Percentiles rank a stretch among this genome's conserved stretches.
phyloP scores from a whole-genome alignment of 1,284 basidiomycete genomes.

The Leccinum griseonigrum region DNA sequence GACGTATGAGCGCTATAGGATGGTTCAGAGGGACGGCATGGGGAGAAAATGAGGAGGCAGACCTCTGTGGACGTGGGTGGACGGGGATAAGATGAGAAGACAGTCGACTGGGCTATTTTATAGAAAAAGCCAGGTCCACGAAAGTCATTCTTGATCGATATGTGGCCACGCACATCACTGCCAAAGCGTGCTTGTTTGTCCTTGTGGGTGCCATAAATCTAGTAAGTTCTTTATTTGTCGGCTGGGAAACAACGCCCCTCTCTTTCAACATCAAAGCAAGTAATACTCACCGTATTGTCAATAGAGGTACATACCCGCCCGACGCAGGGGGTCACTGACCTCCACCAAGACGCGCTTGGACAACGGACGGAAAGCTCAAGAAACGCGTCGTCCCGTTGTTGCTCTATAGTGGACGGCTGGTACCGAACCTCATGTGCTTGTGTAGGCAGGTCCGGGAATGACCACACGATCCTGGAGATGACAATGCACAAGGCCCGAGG shows the following conservation, averaged over 20 bases:
- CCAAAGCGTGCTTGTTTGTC: conserved; percentile 42
- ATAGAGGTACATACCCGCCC: background rate
- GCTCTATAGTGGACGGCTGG: conserved; percentile 2
- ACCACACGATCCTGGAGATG: too few relatives aligned
- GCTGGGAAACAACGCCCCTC: conserved; percentile 20
- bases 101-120: conserved; percentile 21
- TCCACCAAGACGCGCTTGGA: background rate
- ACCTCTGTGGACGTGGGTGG: conserved; percentile 6
- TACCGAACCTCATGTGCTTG: background rate
- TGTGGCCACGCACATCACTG: conserved; percentile 18
- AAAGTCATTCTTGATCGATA: conserved; percentile 33
- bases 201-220: conserved; percentile 37
- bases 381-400: conserved; percentile 1
- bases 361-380: background rate
- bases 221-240: conserved; percentile 30
- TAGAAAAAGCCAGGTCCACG: conserved; percentile 20
- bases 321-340: background rate
- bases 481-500: too few relatives aligned
- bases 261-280: conserved; percentile 14
- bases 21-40: background rate
- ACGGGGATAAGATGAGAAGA: background rate
- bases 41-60: background rate
- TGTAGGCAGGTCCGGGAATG: too few relatives aligned
- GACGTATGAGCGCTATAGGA: conserved; percentile 4
- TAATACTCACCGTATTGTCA: conserved; percentile 6